Conservation (phyloP, 1,139 yeast genomes). For the Yamadazyma dushanensis region DNA sequence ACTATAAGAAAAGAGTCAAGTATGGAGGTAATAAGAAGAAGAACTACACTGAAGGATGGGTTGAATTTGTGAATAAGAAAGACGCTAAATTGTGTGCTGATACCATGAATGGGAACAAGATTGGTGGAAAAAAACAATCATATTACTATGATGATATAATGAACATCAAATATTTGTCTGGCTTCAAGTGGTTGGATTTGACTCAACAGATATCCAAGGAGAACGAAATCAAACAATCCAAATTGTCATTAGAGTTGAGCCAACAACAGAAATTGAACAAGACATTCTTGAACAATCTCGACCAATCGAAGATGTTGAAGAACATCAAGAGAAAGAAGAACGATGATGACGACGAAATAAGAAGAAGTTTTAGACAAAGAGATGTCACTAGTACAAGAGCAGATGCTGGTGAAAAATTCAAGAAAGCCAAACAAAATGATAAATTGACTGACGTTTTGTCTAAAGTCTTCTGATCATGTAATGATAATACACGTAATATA, state of each 20-base stretch:
- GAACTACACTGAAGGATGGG: constrained; percentile 96
- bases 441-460: constrained; percentile 50
- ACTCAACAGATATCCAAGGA: constrained; percentile 93
- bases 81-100: constrained; percentile 88
- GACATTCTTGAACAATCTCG: constrained; percentile 79
- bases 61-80: constrained; percentile 77
- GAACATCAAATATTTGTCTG: constrained; percentile 84
- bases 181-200: constrained; percentile 93
- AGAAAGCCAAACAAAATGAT: constrained; percentile 43
- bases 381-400: constrained; percentile 65
- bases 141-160: constrained; percentile 93
- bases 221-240: constrained; percentile 84
- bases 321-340: constrained; percentile 60
- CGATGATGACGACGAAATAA: constrained; percentile 31
- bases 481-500: constrained; percentile 2
- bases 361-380: constrained; percentile 64
- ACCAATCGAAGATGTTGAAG: constrained; percentile 76
- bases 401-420: constrained; percentile 52
- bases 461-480: constrained; percentile 28
- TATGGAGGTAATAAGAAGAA: constrained; percentile 94
- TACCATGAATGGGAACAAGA: constrained; percentile 80
- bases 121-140: constrained; percentile 93
- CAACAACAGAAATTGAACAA: constrained; percentile 88
- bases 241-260: constrained; percentile 81
- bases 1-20: constrained; percentile 67